phyloP scores from a whole-genome alignment of 805 yeast genomes.

The Kuraishia hungarica region DNA sequence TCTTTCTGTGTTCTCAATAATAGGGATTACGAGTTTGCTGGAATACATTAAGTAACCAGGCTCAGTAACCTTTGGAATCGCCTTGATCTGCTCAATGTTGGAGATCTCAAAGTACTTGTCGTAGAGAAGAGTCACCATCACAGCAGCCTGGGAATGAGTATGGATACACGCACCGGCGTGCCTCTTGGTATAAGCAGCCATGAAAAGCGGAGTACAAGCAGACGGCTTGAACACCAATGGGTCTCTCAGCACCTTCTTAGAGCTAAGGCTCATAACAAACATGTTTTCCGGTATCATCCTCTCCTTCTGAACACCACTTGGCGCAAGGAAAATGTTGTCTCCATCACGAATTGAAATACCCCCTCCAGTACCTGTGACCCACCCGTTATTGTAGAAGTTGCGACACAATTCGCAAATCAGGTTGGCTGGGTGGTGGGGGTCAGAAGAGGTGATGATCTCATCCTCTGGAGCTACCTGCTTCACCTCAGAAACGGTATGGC shows the following conservation, averaged over 20 bases:
- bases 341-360: slow-evolving; percentile 73
- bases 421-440: slow-evolving; percentile 70
- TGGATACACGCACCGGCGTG: slow-evolving; percentile 90
- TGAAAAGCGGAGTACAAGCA: slow-evolving; percentile 86
- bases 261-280: slow-evolving; percentile 61
- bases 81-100: slow-evolving; percentile 88
- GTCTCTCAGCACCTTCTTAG: slow-evolving; percentile 42
- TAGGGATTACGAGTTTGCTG: slow-evolving; percentile 78
- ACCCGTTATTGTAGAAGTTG: slow-evolving; percentile 67
- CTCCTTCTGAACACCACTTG: slow-evolving; percentile 96
- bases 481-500: neutral
- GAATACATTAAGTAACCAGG: slow-evolving; percentile 64
- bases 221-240: slow-evolving; percentile 76
- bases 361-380: slow-evolving; percentile 97
- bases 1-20: slow-evolving; percentile 82
- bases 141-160: slow-evolving; percentile 88
- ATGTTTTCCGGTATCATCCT: slow-evolving; percentile 73
- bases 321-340: slow-evolving; percentile 65
- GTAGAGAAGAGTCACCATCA: slow-evolving; percentile 65
- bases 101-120: slow-evolving; percentile 67
- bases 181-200: slow-evolving; percentile 59
- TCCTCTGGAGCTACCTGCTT: slow-evolving; percentile 8
- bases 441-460: slow-evolving; percentile 26
- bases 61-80: slow-evolving; percentile 62
- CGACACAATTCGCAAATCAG: slow-evolving; percentile 76